A percentile compares a stretch with the other conserved stretches of the same genome.
phyloP scores from a whole-genome alignment of 768 basidiomycete species.

The Clitopilus hobsonii region DNA sequence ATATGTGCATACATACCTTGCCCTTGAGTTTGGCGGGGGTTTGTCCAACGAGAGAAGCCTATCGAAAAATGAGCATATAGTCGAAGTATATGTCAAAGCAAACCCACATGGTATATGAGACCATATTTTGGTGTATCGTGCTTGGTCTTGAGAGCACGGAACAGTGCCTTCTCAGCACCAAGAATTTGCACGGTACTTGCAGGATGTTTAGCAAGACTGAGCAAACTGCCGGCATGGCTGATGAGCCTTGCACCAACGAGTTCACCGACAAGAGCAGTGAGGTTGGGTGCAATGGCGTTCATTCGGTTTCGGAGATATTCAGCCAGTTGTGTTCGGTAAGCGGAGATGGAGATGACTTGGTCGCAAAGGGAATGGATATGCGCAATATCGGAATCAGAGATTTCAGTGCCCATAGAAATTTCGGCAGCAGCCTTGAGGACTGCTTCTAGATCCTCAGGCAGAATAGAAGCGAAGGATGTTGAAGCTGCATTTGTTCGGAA shows the following conservation, averaged over 20 bases:
- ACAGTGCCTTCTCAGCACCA: slow-evolving; percentile 97
- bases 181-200: slow-evolving; percentile 98
- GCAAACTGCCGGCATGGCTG: slow-evolving; percentile 93
- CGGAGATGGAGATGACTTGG: slow-evolving; percentile 95
- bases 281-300: slow-evolving; percentile 96
- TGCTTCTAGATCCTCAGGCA: slow-evolving; percentile 96
- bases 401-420: slow-evolving; percentile 99
- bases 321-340: slow-evolving; percentile 90
- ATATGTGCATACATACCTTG: slow-evolving; percentile 48
- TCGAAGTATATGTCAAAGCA: neutral
- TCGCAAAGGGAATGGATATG: slow-evolving; percentile 97
- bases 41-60: slow-evolving; percentile 95
- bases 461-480: slow-evolving; percentile 83
- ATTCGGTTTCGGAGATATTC: slow-evolving; percentile 98
- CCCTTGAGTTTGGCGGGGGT: slow-evolving; percentile 98
- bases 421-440: slow-evolving; percentile 94
- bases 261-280: slow-evolving; percentile 89
- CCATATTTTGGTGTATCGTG: slow-evolving; percentile 99
- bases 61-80: slow-evolving; percentile 5
- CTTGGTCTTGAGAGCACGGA: slow-evolving; percentile 97
- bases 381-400: slow-evolving; percentile 92
- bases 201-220: slow-evolving; percentile 95
- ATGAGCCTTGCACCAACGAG: slow-evolving; percentile 91
- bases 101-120: slow-evolving; percentile 91
- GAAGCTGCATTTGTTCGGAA: slow-evolving; percentile 91